phyloP scores from a whole-genome alignment of 257 asterid genomes.

The Fraxinus americana region DNA sequence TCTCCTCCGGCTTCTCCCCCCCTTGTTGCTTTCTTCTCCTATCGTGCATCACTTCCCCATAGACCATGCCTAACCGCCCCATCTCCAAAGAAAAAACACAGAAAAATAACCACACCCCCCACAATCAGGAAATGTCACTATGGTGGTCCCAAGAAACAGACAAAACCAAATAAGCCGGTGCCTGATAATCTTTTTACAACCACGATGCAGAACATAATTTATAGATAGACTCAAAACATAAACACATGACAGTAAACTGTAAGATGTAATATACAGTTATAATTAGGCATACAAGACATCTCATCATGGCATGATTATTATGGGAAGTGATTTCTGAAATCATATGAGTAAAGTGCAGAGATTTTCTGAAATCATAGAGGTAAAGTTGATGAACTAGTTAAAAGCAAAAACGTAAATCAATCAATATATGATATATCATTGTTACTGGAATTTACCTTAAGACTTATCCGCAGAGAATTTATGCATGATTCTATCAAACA shows the following conservation, averaged over 20 bases:
- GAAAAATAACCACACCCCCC: background rate
- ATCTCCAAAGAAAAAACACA: background rate
- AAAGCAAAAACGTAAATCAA: slow-evolving; percentile 12
- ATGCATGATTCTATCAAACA: slow-evolving; percentile 98
- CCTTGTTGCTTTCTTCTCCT: no score
- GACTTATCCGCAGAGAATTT: slow-evolving; percentile 93
- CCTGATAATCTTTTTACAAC: background rate
- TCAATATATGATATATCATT: slow-evolving; percentile 16
- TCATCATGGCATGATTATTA: slow-evolving; percentile 15
- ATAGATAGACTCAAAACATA: slow-evolving; percentile 4
- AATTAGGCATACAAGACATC: background rate
- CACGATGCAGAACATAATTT: slow-evolving; percentile 7
- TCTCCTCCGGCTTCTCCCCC: no score
- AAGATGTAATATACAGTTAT: background rate
- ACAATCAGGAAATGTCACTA: background rate
- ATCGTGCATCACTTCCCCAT: no score
- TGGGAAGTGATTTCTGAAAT: background rate
- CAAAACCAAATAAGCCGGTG: background rate
- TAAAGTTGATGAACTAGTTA: slow-evolving; percentile 15
- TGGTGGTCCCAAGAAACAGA: background rate
- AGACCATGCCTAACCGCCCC: background rate
- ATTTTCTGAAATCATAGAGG: slow-evolving; percentile 1
- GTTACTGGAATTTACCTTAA: slow-evolving; percentile 63
- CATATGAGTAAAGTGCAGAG: background rate
- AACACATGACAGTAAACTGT: background rate